These are phyloP conservation scores for Botrytis squamosa DNA, from an alignment of 2,329 filamentous ascomycete genomes.

Conservation along the genomic window DNA sequence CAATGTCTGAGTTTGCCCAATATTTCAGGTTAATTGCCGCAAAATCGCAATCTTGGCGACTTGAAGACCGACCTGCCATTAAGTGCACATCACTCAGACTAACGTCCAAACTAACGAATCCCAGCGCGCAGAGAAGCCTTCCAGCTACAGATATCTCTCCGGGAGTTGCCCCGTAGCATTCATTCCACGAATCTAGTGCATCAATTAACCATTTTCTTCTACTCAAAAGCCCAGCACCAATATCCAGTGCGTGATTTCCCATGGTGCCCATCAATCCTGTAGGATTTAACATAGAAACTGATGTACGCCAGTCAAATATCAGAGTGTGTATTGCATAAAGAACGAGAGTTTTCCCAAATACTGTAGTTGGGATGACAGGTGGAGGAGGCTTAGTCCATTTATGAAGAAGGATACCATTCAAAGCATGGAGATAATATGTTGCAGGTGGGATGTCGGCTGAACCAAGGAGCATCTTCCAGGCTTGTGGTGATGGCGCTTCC, in stretches of 20 bases:
- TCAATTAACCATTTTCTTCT: conserved; percentile 31
- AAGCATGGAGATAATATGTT: conserved; percentile 35
- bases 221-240: conserved; percentile 31
- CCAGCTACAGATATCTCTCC: conserved; percentile 22
- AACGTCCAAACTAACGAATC: conserved; percentile 34
- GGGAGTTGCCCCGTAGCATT: conserved; percentile 29
- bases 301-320: conserved; percentile 37
- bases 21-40: conserved; percentile 35
- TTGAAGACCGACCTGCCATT: conserved; percentile 33
- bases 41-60: conserved; percentile 32
- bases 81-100: conserved; percentile 36
- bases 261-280: conserved; percentile 35
- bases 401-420: conserved; percentile 34
- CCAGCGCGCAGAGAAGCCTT: conserved; percentile 31
- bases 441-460: conserved; percentile 28
- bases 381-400: conserved; percentile 36
- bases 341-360: conserved; percentile 34
- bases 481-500: conserved; percentile 29
- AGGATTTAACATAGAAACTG: conserved; percentile 35
- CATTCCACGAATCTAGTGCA: conserved; percentile 33
- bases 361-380: conserved; percentile 28
- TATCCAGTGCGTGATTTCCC: conserved; percentile 31
- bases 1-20: conserved; percentile 35
- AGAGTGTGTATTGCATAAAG: conserved; percentile 37
- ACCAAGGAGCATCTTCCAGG: conserved; percentile 33